A percentile compares a stretch with the other conserved stretches of the same genome.
Conservation (phyloP, 805 yeast species). For the Teunomyces panamensis region DNA sequence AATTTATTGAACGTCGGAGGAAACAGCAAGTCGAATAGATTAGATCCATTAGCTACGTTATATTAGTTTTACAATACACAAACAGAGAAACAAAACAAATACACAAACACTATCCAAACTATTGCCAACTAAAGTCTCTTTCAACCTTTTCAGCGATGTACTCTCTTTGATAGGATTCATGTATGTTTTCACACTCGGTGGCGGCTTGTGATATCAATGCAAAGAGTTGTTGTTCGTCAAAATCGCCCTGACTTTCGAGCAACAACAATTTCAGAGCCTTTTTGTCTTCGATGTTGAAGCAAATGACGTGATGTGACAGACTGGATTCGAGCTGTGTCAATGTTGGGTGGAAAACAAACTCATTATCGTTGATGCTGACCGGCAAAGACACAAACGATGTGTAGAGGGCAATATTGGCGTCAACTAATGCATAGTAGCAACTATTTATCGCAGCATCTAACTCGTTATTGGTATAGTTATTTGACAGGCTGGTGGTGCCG, state of each 20-base stretch:
- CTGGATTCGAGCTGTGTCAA: conserved; percentile 40
- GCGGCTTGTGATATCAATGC: conserved; percentile 52
- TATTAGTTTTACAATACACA: conserved; percentile 18
- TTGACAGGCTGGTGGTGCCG: conserved; percentile 9
- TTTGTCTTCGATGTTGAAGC: conserved; percentile 52
- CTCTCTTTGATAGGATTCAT: conserved; percentile 44
- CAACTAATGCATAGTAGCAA: conserved; percentile 68
- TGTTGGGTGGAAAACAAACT: conserved; percentile 45
- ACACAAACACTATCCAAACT: not conserved
- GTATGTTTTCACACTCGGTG: conserved; percentile 42
- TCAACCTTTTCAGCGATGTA: conserved; percentile 46
- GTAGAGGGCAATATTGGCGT: conserved; percentile 71
- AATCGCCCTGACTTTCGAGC: conserved; percentile 71
- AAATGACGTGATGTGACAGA: conserved; percentile 63
- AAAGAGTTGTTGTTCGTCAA: conserved; percentile 55
- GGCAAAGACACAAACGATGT: conserved; percentile 60
- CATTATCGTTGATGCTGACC: conserved; percentile 32
- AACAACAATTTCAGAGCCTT: conserved; percentile 56
- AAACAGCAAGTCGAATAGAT: conserved; percentile 20
- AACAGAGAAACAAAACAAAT: not conserved
- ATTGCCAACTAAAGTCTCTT: conserved; percentile 59
- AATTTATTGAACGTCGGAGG: conserved; percentile 29
- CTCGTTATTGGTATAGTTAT: conserved; percentile 44
- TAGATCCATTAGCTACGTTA: conserved; percentile 44
- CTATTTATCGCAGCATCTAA: conserved; percentile 72